These are phyloP conservation scores for Endoconidiophora polonica DNA, from an alignment of 2,329 filamentous ascomycete species.

Conservation along the genomic window DNA sequence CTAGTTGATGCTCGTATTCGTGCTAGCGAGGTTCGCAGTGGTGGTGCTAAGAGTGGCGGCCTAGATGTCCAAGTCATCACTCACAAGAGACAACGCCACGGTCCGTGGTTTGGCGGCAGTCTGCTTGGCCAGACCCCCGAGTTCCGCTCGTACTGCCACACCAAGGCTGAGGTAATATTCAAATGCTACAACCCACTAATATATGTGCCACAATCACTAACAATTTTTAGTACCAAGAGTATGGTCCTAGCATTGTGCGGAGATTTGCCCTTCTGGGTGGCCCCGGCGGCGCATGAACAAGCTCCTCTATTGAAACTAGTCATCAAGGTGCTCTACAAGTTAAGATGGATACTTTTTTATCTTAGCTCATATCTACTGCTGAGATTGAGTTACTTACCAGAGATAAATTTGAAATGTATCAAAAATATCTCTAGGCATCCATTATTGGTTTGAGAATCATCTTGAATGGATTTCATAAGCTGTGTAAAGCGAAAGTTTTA, in stretches of 20 bases:
- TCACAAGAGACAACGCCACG: constrained; percentile 92
- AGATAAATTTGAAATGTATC: too few relatives aligned
- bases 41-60: constrained; percentile 82
- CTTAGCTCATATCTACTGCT: background rate
- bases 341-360: background rate
- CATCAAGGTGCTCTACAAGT: too few relatives aligned
- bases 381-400: background rate
- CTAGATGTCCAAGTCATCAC: constrained; percentile 94
- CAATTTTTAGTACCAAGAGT: constrained; percentile 63
- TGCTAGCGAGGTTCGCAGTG: constrained; percentile 79
- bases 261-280: constrained; percentile 88
- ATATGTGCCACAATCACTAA: constrained; percentile 15
- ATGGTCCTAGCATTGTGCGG: constrained; percentile 86
- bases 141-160: constrained; percentile 98
- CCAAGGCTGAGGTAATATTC: constrained; percentile 50
- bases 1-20: constrained; percentile 85
- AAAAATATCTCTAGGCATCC: too few relatives aligned
- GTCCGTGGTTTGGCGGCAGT: constrained; percentile 96
- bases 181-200: background rate
- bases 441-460: background rate
- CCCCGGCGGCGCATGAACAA: constrained; percentile 55
- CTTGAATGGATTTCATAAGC: background rate
- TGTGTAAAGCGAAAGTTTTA: too few relatives aligned
- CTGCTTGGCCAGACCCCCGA: constrained; percentile 93
- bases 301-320: background rate